A percentile compares a stretch with the other conserved stretches of the same genome.
Evolutionary conservation across 108 stramenopile genomes (phyloP).

Genomic region (Mayamaea pseudoterrestris): DNA sequence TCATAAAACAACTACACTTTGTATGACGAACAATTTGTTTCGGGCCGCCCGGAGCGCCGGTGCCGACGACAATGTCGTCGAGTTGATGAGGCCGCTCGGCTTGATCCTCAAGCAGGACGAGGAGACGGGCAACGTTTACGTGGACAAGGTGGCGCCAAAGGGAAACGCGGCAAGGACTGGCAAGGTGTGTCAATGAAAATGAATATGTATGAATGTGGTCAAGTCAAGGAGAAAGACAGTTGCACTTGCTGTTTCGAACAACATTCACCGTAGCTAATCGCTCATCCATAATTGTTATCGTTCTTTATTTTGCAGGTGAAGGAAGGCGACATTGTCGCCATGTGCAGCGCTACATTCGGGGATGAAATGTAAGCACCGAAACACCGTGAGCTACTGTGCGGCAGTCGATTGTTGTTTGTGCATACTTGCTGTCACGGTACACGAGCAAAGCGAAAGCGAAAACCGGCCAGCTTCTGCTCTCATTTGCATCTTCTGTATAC

Average conservation of each 20-base stretch:
- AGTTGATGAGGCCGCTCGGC: conserved; percentile 83
- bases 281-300: neutral
- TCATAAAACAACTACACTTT: too few species aligned
- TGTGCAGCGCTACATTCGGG: conserved; percentile 94
- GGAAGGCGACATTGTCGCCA: conserved; percentile 85
- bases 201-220: too few species aligned
- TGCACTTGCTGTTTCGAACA: neutral
- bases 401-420: too few species aligned
- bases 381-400: too few species aligned
- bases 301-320: conserved; percentile 30
- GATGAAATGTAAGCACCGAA: too few species aligned
- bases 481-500: too few species aligned
- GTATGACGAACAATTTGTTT: too few species aligned
- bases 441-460: too few species aligned
- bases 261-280: neutral
- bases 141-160: conserved; percentile 79
- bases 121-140: conserved; percentile 79
- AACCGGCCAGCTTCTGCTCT: too few species aligned
- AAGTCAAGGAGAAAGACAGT: neutral
- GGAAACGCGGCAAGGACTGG: conserved; percentile 89
- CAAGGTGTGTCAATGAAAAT: conserved; percentile 21
- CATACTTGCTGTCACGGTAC: too few species aligned
- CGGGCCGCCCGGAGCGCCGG: conserved; percentile 44
- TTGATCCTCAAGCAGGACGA: conserved; percentile 86
- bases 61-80: conserved; percentile 76